Conservation (phyloP, 257 asterid species). For the Cinchona pubescens region DNA sequence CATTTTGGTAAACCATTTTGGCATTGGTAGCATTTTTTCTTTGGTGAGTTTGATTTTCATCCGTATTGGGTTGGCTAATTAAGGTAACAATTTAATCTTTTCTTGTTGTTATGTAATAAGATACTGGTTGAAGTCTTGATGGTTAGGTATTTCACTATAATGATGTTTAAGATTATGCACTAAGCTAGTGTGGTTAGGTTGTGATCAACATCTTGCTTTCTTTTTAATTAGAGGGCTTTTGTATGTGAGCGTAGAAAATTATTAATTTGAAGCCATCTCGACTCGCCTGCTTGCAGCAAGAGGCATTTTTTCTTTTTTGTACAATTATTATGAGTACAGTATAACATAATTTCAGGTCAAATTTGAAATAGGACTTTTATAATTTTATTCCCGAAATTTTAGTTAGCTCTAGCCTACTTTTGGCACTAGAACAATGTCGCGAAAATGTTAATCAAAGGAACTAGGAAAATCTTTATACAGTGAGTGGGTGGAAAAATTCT, state of each 20-base stretch:
- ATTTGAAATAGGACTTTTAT: too few species aligned
- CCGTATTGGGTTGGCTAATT: constrained; percentile 20
- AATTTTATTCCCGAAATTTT: too few species aligned
- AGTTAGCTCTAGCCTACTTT: too few species aligned
- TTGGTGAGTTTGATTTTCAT: background rate
- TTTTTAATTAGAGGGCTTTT: background rate
- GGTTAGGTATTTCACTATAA: constrained; percentile 6
- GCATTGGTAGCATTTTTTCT: constrained; percentile 14
- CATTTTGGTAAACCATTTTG: constrained; percentile 14
- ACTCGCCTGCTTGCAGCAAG: background rate
- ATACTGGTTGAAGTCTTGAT: constrained; percentile 3
- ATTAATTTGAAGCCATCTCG: background rate
- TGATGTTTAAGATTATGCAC: background rate
- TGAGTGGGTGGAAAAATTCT: too few species aligned
- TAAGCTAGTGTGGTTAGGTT: constrained; percentile 7
- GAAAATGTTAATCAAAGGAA: too few species aligned
- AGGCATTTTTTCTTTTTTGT: background rate
- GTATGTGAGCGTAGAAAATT: too few species aligned
- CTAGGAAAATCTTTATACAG: too few species aligned
- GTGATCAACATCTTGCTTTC: background rate
- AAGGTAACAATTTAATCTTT: constrained; percentile 25
- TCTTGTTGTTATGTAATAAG: constrained; percentile 11
- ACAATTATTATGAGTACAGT: background rate
- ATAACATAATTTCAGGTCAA: too few species aligned
- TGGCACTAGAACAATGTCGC: too few species aligned